Evolutionary conservation across 2,329 filamentous ascomycete genomes (phyloP).

Genomic region (Coccinonectria pachysandricola): DNA sequence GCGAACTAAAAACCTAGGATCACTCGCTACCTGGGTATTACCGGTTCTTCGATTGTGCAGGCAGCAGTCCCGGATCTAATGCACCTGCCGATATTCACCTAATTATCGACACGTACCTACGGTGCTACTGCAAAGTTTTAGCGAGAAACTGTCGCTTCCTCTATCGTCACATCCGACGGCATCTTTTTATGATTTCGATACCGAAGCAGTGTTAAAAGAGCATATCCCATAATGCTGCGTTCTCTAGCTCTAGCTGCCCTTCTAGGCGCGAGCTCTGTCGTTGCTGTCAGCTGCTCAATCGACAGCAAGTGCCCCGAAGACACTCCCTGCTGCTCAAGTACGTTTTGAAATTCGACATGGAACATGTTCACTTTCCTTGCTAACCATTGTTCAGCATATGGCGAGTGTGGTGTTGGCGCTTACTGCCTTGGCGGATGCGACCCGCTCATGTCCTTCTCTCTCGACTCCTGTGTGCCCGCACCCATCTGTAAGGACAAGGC

Average conservation of each 20-base stretch:
- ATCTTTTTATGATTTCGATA: no score
- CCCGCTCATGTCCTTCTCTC: slow-evolving; percentile 67
- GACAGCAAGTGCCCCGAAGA: slow-evolving; percentile 57
- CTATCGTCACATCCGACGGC: no score
- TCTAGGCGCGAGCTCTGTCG: slow-evolving; percentile 21
- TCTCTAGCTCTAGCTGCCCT: slow-evolving; percentile 22
- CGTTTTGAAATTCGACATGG: slow-evolving; percentile 26
- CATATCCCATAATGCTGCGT: slow-evolving; percentile 24
- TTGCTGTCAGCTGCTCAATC: slow-evolving; percentile 34
- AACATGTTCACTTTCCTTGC: background rate
- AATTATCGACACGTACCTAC: no score
- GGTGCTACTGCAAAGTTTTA: no score
- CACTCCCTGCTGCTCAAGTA: slow-evolving; percentile 72
- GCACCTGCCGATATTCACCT: no score
- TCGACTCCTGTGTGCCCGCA: slow-evolving; percentile 76
- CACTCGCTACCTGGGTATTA: no score
- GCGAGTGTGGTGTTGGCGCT: slow-evolving; percentile 83
- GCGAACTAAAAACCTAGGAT: no score
- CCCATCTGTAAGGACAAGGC: slow-evolving; percentile 69
- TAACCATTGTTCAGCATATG: slow-evolving; percentile 56
- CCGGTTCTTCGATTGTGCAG: no score
- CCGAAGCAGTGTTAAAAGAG: no score
- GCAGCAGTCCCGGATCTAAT: no score
- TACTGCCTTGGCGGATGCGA: slow-evolving; percentile 96
- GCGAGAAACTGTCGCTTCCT: no score